Conservation (phyloP, 192 early-diverging fungal species). For the Irineochytrium annulatum region DNA sequence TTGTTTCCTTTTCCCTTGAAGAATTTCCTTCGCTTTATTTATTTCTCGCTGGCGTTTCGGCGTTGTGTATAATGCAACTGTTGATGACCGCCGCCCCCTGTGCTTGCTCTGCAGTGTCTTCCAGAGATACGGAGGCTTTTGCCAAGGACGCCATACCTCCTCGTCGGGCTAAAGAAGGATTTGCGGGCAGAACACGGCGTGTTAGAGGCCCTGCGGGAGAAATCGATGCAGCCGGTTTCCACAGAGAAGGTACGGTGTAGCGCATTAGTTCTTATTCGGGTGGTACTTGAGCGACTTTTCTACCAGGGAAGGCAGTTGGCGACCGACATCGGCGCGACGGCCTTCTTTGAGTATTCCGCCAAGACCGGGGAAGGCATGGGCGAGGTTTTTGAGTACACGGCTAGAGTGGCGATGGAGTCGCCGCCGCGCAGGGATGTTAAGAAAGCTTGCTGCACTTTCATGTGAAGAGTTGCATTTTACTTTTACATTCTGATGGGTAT, state of each 20-base stretch:
- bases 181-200: conserved; percentile 32
- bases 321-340: conserved; percentile 41
- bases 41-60: no score
- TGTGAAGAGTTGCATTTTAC: no score
- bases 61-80: no score
- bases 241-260: conserved; percentile 30
- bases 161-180: conserved; percentile 57
- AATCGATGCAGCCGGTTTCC: conserved; percentile 9
- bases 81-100: not conserved
- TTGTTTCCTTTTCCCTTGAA: not conserved
- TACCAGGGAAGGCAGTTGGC: not conserved
- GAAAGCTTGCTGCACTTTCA: no score
- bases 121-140: conserved; percentile 82
- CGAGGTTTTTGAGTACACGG: conserved; percentile 82
- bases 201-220: conserved; percentile 22
- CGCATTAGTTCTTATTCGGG: no score
- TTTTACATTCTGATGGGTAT: not conserved
- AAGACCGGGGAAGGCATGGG: conserved; percentile 71
- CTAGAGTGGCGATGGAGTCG: conserved; percentile 73
- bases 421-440: no score
- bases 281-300: not conserved
- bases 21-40: no score
- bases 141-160: conserved; percentile 67
- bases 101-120: conserved; percentile 56
- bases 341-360: conserved; percentile 89